Conservation (phyloP, 2,329 filamentous ascomycete genomes). For the Drechslerella dactyloides region DNA sequence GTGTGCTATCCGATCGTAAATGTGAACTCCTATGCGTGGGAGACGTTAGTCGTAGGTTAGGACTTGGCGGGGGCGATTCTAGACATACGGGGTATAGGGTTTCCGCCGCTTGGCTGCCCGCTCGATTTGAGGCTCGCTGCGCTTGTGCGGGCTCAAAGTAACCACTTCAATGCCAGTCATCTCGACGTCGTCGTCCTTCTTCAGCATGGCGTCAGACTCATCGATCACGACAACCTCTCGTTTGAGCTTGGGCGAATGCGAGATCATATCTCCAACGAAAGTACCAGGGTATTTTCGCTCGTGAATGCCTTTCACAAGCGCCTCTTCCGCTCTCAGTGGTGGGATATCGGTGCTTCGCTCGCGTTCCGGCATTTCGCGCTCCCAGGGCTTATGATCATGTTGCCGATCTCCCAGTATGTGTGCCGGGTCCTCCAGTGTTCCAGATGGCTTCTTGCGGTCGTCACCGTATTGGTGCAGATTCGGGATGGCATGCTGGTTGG, state of each 20-base stretch:
- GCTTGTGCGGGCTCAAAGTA: constrained; percentile 28
- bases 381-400: constrained; percentile 34
- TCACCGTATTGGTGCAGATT: constrained; percentile 58
- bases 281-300: constrained; percentile 39
- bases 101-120: constrained; percentile 32
- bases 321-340: constrained; percentile 50
- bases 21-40: constrained; percentile 8
- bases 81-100: constrained; percentile 6
- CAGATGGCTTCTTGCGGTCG: constrained; percentile 55
- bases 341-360: constrained; percentile 50
- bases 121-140: constrained; percentile 26
- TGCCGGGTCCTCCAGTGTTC: constrained; percentile 62
- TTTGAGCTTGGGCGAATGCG: constrained; percentile 45
- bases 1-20: constrained; percentile 35
- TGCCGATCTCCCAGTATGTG: constrained; percentile 59
- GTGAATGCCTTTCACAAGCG: constrained; percentile 40
- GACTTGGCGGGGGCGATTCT: neutral
- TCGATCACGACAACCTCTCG: constrained; percentile 44
- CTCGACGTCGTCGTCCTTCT: constrained; percentile 43
- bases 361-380: constrained; percentile 29
- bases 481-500: constrained; percentile 57
- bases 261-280: constrained; percentile 18
- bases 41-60: neutral
- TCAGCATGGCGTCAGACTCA: constrained; percentile 31
- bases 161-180: constrained; percentile 39